These are phyloP conservation scores for Paulownia fortunei DNA, from an alignment of 257 asterid species.

Conservation along the genomic window DNA sequence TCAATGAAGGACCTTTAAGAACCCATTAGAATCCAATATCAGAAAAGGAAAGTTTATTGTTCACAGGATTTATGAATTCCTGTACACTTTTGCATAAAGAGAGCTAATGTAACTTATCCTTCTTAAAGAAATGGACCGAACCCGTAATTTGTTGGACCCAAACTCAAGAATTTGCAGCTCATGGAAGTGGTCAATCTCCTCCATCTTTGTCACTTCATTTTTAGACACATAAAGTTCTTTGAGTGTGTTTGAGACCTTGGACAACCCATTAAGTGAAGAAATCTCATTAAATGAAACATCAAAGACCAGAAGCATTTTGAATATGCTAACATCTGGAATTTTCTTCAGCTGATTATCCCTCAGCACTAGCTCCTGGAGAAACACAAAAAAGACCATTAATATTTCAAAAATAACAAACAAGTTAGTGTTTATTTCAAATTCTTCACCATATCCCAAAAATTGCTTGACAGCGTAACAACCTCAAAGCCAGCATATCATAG, in stretches of 20 bases:
- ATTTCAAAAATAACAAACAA: conserved; percentile 17
- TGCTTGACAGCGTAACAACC: conserved; percentile 1
- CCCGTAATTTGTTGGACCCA: conserved; percentile 94
- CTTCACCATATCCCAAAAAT: neutral
- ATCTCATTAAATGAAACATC: conserved; percentile 94
- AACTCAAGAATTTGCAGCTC: conserved; percentile 91
- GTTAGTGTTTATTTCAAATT: neutral
- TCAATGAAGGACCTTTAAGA: neutral
- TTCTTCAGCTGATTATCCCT: conserved; percentile 94
- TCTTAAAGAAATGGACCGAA: conserved; percentile 42
- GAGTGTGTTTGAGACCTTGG: conserved; percentile 74
- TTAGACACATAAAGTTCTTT: conserved; percentile 94
- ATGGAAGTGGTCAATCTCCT: conserved; percentile 88
- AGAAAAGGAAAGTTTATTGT: neutral
- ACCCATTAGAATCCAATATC: neutral
- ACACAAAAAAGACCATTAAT: neutral
- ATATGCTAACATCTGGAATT: conserved; percentile 83
- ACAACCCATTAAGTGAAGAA: conserved; percentile 68
- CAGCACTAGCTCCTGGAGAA: conserved; percentile 79
- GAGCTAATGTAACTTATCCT: conserved; percentile 21
- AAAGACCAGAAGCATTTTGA: conserved; percentile 78
- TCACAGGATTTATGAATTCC: conserved; percentile 1
- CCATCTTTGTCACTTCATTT: conserved; percentile 85
- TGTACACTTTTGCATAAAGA: neutral
- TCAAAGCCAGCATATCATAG: conserved; percentile 5